These are phyloP conservation scores for Glycine tomentella DNA, from an alignment of 306 rosid species.

Conservation along the genomic window DNA sequence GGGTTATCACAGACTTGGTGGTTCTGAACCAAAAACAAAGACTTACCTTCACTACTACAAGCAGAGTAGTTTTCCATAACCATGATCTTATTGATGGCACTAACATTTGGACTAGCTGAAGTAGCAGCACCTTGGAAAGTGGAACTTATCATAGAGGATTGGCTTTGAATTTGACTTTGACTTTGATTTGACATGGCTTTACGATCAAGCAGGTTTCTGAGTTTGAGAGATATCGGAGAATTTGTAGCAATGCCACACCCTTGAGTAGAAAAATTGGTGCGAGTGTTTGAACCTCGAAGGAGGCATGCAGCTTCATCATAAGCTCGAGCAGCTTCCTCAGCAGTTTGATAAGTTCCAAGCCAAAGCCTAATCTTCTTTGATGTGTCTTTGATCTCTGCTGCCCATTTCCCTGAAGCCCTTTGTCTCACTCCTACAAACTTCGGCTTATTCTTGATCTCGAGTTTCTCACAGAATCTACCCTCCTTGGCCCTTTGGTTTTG, in stretches of 20 bases:
- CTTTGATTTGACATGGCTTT: slow-evolving; percentile 42
- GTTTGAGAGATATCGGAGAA: slow-evolving; percentile 72
- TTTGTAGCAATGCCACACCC: slow-evolving; percentile 38
- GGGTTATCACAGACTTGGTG: slow-evolving; percentile 38
- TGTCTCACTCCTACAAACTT: slow-evolving; percentile 89
- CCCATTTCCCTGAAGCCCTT: slow-evolving; percentile 94
- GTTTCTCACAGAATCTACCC: slow-evolving; percentile 37
- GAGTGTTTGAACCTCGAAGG: slow-evolving; percentile 75
- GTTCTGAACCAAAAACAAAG: slow-evolving; percentile 54
- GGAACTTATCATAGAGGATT: slow-evolving; percentile 8
- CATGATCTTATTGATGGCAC: slow-evolving; percentile 25
- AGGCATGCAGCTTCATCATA: slow-evolving; percentile 87
- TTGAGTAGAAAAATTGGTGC: slow-evolving; percentile 70
- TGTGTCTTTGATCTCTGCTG: slow-evolving; percentile 93
- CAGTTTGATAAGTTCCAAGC: slow-evolving; percentile 82
- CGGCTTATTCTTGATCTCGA: slow-evolving; percentile 30
- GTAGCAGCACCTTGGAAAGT: slow-evolving; percentile 13
- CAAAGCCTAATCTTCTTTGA: slow-evolving; percentile 80
- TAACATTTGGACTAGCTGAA: neutral
- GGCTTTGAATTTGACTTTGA: slow-evolving; percentile 34
- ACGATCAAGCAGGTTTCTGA: slow-evolving; percentile 65
- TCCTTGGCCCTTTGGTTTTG: slow-evolving; percentile 38
- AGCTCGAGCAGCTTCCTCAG: slow-evolving; percentile 91
- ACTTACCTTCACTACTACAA: slow-evolving; percentile 31
- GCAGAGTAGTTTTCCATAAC: slow-evolving; percentile 35